Percentiles rank a stretch among this genome's conserved stretches.
Evolutionary conservation across 2,329 filamentous ascomycete genomes (phyloP).

Genomic region (Phymatotrichopsis omnivora): DNA sequence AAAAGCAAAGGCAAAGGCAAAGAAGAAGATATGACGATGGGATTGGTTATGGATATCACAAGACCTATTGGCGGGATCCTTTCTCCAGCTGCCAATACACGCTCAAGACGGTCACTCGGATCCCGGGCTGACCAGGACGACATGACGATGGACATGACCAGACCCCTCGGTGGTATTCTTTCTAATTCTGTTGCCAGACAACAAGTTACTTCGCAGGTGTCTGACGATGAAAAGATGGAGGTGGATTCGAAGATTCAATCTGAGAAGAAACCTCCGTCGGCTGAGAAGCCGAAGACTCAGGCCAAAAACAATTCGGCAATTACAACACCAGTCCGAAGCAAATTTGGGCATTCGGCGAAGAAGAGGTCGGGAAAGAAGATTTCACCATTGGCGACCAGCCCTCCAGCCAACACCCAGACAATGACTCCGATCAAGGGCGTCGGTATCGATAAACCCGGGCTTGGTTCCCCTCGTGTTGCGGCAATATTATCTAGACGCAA

Average conservation of each 20-base stretch:
- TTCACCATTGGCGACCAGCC: no score
- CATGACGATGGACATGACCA: slow-evolving; percentile 73
- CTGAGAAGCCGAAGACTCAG: background rate
- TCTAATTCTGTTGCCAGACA: background rate
- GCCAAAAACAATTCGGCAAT: no score
- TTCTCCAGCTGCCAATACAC: slow-evolving; percentile 30
- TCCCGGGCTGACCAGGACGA: slow-evolving; percentile 27
- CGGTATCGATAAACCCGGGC: slow-evolving; percentile 57
- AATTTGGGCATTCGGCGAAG: no score
- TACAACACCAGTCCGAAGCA: no score
- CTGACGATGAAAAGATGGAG: background rate
- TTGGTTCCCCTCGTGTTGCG: slow-evolving; percentile 65
- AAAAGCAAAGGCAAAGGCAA: slow-evolving; percentile 20
- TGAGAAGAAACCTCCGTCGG: background rate
- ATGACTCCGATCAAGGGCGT: slow-evolving; percentile 39
- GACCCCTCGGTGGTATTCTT: slow-evolving; percentile 64
- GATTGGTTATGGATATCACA: slow-evolving; percentile 69
- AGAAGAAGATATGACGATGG: background rate
- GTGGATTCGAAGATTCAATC: background rate
- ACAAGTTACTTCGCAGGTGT: background rate
- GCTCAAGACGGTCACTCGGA: background rate
- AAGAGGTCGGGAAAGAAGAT: no score
- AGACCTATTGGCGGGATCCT: slow-evolving; percentile 72
- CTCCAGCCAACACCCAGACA: slow-evolving; percentile 1
- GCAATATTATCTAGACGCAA: slow-evolving; percentile 59